Evolutionary conservation across 1,284 basidiomycete species (phyloP), one percentile per base, ranked within the genome.

Genomic region (Trichosporon faecale): DNA sequence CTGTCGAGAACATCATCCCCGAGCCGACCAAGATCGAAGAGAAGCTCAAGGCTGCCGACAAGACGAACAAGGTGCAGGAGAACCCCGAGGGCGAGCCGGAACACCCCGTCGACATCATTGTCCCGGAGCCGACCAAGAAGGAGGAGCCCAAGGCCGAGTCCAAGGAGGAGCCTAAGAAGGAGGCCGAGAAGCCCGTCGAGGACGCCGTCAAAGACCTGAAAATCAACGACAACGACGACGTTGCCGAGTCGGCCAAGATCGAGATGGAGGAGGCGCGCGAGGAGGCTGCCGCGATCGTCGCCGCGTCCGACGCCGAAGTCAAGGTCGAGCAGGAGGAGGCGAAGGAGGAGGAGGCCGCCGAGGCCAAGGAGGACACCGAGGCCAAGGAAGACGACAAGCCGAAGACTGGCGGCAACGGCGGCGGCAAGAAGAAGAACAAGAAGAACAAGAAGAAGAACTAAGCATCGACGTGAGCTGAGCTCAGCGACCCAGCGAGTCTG

Each of bases 381-480:
- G 70, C 68, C 31, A 57, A 73, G 11, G 77, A 73, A 7, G 33
- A 66, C 6, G 76, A 76, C 11, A 72, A 69, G 18, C 74, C 72
- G 6, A 74, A 74, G 33, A 74, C 72, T 35, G 55, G 75, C 46
- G 76, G 40, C 40, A 44, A 44, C 40, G 40, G 77, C 12, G 73
- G 69, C 31, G 35, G 35, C 31, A 74, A 73, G 55, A 76, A 77
- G 64, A 77, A 79, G 33, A 65, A 75, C 64, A 72, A 77, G 55
- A 78, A 75, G 73, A 76, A 74, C 44, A 65, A 29, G 37, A 49
- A 66, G 46, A 46, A 61, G 57, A 61, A 61, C 57, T 61, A 31
- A 12, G 12, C 29, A 27, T 27, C 23, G 6, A 57, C 11, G 11
- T 18, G n/a, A 4, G 44, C 16, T 21, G 44, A 46, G 44, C 44